Evolutionary conservation across 2,329 filamentous ascomycete species (phyloP).

Genomic region (Fusarium neocosmosporiellum): DNA sequence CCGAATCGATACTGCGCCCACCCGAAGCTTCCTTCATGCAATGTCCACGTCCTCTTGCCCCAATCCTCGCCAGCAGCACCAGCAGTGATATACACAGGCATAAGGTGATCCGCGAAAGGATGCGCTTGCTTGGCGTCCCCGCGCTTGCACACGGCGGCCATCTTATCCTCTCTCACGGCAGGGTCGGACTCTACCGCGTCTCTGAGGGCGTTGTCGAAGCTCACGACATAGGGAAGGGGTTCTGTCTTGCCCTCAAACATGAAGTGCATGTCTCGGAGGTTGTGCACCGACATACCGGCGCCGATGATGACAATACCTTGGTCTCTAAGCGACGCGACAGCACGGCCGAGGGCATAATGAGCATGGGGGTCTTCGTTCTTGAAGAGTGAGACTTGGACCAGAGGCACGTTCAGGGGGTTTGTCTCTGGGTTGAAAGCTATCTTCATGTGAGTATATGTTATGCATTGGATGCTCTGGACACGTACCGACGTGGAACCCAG

Average conservation of each 20-base stretch:
- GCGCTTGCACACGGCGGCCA: slow-evolving; percentile 54
- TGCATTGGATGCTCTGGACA: not conserved
- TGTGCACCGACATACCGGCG: slow-evolving; percentile 81
- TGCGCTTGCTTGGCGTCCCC: slow-evolving; percentile 61
- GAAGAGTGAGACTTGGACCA: slow-evolving; percentile 80
- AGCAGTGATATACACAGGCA: slow-evolving; percentile 60
- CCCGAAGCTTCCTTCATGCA: slow-evolving; percentile 57
- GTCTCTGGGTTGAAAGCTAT: slow-evolving; percentile 68
- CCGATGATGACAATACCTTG: slow-evolving; percentile 75
- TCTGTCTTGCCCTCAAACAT: slow-evolving; percentile 50
- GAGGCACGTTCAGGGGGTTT: slow-evolving; percentile 73
- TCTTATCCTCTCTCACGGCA: slow-evolving; percentile 50
- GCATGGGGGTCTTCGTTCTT: slow-evolving; percentile 70
- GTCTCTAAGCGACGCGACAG: slow-evolving; percentile 73
- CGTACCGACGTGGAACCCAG: slow-evolving; percentile 66
- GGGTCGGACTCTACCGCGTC: slow-evolving; percentile 67
- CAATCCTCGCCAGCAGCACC: slow-evolving; percentile 57
- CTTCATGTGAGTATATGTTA: slow-evolving; percentile 11
- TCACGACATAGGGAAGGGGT: slow-evolving; percentile 67
- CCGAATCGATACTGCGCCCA: slow-evolving; percentile 63
- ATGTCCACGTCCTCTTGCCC: slow-evolving; percentile 58
- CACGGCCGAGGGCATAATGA: slow-evolving; percentile 76
- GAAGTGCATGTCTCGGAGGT: slow-evolving; percentile 64
- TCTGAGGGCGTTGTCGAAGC: slow-evolving; percentile 76
- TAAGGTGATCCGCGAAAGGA: slow-evolving; percentile 62